Conservation (phyloP, 352 stramenopile genomes). For the Globisporangium recalcitrans region DNA sequence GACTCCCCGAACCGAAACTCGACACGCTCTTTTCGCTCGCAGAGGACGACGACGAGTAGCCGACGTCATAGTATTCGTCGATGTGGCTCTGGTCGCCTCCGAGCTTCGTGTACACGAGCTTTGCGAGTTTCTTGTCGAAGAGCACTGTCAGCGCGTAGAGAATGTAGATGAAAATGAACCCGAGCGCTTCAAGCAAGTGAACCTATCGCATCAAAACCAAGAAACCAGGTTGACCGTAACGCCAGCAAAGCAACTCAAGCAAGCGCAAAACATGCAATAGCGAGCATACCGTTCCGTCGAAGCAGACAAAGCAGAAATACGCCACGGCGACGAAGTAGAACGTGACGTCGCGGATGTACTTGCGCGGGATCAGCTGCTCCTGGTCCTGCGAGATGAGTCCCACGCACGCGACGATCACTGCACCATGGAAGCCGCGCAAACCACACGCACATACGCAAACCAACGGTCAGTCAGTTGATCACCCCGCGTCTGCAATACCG, state of each 20-base stretch:
- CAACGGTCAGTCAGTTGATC: too few relatives aligned
- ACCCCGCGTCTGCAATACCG: too few relatives aligned
- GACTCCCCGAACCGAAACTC: constrained; percentile 13
- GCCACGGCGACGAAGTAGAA: constrained; percentile 68
- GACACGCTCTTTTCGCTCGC: constrained; percentile 26
- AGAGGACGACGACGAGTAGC: constrained; percentile 12
- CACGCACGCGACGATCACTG: constrained; percentile 67
- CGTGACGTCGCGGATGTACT: constrained; percentile 63
- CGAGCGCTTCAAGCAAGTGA: constrained; percentile 46
- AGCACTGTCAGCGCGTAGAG: constrained; percentile 58
- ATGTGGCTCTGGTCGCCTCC: constrained; percentile 26
- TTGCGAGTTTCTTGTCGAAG: constrained; percentile 44
- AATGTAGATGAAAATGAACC: constrained; percentile 69
- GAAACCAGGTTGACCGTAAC: background rate
- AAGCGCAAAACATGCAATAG: background rate
- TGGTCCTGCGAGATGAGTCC: constrained; percentile 61
- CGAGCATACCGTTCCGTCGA: constrained; percentile 37
- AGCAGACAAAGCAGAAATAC: constrained; percentile 73
- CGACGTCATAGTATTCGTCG: constrained; percentile 26
- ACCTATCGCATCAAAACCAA: constrained; percentile 27
- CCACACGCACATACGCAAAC: background rate
- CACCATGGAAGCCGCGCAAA: background rate
- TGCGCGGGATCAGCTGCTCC: constrained; percentile 71
- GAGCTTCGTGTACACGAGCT: constrained; percentile 14
- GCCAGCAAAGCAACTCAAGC: background rate